Conservation (phyloP, 257 asterid species). For the Craterostigma plantagineum region DNA sequence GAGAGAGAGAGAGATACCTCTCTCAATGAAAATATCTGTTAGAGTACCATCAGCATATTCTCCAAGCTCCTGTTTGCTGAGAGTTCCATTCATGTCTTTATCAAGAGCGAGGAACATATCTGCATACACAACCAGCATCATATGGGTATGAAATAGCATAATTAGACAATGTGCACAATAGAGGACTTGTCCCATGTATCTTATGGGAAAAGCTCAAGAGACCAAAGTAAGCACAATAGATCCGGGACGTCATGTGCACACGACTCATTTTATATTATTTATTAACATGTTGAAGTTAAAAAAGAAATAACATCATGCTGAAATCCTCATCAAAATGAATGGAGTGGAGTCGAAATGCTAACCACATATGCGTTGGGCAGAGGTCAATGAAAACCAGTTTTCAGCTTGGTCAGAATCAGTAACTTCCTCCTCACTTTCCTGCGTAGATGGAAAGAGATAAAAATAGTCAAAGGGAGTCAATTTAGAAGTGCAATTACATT, state of each 20-base stretch:
- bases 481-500: slow-evolving; percentile 8
- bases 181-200: neutral
- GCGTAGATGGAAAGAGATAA: slow-evolving; percentile 9
- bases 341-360: slow-evolving; percentile 14
- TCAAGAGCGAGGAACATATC: slow-evolving; percentile 98
- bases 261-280: too few species aligned
- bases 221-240: neutral
- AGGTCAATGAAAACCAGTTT: slow-evolving; percentile 93
- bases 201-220: neutral
- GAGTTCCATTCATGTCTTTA: slow-evolving; percentile 88
- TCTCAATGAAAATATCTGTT: slow-evolving; percentile 90
- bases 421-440: slow-evolving; percentile 99
- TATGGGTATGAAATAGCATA: too few species aligned
- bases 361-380: slow-evolving; percentile 99
- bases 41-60: slow-evolving; percentile 98
- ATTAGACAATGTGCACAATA: neutral
- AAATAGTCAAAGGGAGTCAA: slow-evolving; percentile 5
- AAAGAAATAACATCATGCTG: too few species aligned
- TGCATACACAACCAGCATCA: too few species aligned
- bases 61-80: slow-evolving; percentile 90
- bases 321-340: neutral
- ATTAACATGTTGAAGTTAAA: too few species aligned
- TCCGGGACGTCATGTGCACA: neutral
- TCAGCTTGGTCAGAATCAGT: slow-evolving; percentile 98
- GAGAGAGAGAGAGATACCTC: slow-evolving; percentile 29